These are phyloP conservation scores for Cyberlindnera sargentensis DNA, from an alignment of 805 yeast species.

Conservation along the genomic window DNA sequence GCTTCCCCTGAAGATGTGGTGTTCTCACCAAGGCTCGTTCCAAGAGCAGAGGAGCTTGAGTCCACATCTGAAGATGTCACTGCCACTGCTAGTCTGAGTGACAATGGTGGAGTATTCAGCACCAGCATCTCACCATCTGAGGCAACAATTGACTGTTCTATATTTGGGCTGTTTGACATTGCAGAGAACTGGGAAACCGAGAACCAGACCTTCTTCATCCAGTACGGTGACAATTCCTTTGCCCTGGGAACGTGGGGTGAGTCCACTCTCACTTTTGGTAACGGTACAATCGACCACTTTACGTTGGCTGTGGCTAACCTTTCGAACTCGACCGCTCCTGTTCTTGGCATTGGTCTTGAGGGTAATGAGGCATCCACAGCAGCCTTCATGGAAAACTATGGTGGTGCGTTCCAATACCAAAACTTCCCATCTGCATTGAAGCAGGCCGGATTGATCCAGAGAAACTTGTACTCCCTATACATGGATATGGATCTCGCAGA, in stretches of 20 bases:
- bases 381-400: slow-evolving; percentile 3
- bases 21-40: not conserved
- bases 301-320: slow-evolving; percentile 63
- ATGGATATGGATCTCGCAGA: slow-evolving; percentile 28
- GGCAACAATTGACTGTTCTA: slow-evolving; percentile 6
- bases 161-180: slow-evolving; percentile 17
- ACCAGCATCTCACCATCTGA: not conserved
- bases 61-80: too few relatives aligned
- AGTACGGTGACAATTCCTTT: slow-evolving; percentile 41
- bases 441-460: slow-evolving; percentile 42
- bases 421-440: slow-evolving; percentile 30
- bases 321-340: slow-evolving; percentile 54
- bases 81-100: too few relatives aligned
- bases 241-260: slow-evolving; percentile 54
- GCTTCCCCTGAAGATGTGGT: slow-evolving; percentile 2
- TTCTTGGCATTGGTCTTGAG: slow-evolving; percentile 26
- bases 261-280: slow-evolving; percentile 45
- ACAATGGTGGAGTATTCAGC: too few relatives aligned
- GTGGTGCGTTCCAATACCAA: slow-evolving; percentile 2
- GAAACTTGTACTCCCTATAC: slow-evolving; percentile 51
- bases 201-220: slow-evolving; percentile 28
- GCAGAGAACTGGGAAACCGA: slow-evolving; percentile 23
- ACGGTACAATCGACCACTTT: slow-evolving; percentile 39
- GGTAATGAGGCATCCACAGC: slow-evolving; percentile 5
- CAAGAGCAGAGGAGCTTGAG: not conserved